Evolutionary conservation across 345 rosid species (phyloP), one percentile per base, ranked within the genome.

Genomic region (Passiflora organensis): DNA sequence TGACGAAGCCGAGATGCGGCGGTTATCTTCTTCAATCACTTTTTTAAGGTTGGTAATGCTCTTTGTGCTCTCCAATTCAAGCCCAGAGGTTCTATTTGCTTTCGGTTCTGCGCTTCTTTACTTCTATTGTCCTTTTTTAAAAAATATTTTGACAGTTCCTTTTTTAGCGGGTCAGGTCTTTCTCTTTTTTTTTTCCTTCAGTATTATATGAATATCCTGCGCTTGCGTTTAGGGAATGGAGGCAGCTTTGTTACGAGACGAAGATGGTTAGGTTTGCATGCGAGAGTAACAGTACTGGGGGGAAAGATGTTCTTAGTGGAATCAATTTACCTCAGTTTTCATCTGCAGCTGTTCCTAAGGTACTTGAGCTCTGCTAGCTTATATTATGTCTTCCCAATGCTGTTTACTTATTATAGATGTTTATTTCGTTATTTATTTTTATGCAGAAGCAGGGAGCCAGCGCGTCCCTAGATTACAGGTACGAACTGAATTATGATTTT

Each of bases 321-420:
- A 55, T 73, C n/a, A 69, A 17, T 52, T 69, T 93, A 66, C 89
- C 91, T 46, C 97, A 82, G 20, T 86, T 93, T 76, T 93, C 99
- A 45, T 84, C 99, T 0, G 82, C 89, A 23, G 56, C 83, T 56
- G 80, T 81, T 61, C 87, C 84, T 8, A 72, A 75, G 87, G 95
- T 93, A 70, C 58, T 46, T 55, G 19, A 23, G 15, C 23, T 5
- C 38, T n/a, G 10, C 17, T 13, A 4, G 9, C 11, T 47, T 38
- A n/a, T n/a, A n/a, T n/a, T 52, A 36, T 24, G 13, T 1, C 21
- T 55, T 14, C 15, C 37, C 15, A 34, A 14, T 18, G 48, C 15
- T 14, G 21, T 21, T n/a, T 47, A 48, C 43, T 32, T 48, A 48
- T 39, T 32, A 20, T 36, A 15, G 19, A 5, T 32, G 15, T 51